Evolutionary conservation across 306 rosid species (phyloP).

Genomic region (Dicorynia guianensis): DNA sequence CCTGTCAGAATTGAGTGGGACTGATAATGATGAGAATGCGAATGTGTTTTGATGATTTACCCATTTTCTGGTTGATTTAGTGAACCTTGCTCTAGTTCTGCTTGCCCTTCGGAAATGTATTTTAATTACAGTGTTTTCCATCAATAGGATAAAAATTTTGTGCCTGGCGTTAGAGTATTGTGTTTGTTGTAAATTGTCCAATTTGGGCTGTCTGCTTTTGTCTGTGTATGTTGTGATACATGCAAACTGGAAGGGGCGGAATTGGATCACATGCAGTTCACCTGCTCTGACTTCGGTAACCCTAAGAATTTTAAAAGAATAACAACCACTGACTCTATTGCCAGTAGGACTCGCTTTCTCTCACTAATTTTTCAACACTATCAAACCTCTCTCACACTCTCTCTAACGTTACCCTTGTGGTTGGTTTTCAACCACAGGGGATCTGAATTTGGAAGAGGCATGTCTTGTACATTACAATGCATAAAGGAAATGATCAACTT

Average conservation of each 20-base stretch:
- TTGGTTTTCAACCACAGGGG: no score
- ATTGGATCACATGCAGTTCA: no score
- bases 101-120: slow-evolving; percentile 10
- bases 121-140: neutral
- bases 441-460: no score
- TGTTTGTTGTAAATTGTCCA: neutral
- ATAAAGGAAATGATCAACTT: slow-evolving; percentile 9
- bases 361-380: no score
- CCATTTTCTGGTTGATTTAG: slow-evolving; percentile 2
- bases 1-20: neutral
- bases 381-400: no score
- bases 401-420: no score
- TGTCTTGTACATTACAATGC: neutral
- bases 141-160: slow-evolving; percentile 1
- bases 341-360: no score
- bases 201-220: slow-evolving; percentile 6
- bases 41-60: slow-evolving; percentile 20
- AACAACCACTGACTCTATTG: no score
- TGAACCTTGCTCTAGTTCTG: slow-evolving; percentile 11
- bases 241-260: slow-evolving; percentile 10
- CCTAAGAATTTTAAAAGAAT: no score
- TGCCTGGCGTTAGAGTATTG: slow-evolving; percentile 4
- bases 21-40: slow-evolving; percentile 28
- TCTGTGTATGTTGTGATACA: neutral
- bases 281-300: no score